Evolutionary conservation across 345 rosid genomes (phyloP).

Genomic region (Linum lewisii): DNA sequence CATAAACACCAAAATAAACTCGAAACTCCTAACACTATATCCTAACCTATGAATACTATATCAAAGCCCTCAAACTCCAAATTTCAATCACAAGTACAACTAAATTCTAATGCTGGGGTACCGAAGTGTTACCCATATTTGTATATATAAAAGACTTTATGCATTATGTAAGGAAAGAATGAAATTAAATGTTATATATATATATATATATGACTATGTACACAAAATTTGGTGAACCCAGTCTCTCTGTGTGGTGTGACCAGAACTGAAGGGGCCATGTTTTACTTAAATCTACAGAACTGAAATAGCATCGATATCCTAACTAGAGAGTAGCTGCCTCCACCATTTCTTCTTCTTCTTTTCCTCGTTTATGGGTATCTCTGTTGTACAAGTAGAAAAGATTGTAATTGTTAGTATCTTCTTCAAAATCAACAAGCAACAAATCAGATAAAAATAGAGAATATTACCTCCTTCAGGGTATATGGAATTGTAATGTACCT

Average conservation of each 20-base stretch:
- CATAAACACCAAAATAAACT: no score
- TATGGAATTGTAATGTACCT: conserved; percentile 92
- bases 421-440: not conserved
- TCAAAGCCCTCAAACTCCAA: no score
- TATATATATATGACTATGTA: not conserved
- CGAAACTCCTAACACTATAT: no score
- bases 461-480: conserved; percentile 75
- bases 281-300: not conserved
- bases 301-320: no score
- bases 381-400: conserved; percentile 15
- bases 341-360: conserved; percentile 46
- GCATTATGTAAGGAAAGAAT: not conserved
- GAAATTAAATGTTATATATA: not conserved
- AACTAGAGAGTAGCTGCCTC: conserved; percentile 16
- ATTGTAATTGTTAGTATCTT: no score
- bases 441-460: not conserved
- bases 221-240: not conserved
- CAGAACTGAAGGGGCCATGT: no score
- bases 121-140: no score
- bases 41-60: no score
- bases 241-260: not conserved
- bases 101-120: no score
- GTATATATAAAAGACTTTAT: no score
- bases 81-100: no score
- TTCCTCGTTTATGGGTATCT: conserved; percentile 20